These are phyloP conservation scores for Chionographis japonica DNA, from an alignment of 106 monocot species.

Conservation along the genomic window DNA sequence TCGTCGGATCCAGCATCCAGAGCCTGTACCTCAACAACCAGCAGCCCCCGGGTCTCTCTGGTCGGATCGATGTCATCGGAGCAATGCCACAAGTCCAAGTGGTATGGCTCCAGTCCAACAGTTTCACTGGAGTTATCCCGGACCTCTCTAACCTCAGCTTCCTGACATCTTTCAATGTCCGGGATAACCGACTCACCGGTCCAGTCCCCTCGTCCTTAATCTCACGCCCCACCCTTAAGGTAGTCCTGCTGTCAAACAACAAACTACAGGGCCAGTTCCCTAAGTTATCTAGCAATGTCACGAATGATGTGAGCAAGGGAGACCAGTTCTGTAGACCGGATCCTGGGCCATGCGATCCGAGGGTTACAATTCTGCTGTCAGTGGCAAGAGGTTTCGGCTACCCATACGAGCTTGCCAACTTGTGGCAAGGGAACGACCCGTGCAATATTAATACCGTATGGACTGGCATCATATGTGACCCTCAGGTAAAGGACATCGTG, in stretches of 20 bases:
- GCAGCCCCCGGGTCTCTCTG: constrained; percentile 38
- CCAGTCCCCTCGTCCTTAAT: constrained; percentile 47
- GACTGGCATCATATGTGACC: constrained; percentile 50
- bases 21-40: constrained; percentile 61
- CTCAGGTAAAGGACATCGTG: constrained; percentile 27
- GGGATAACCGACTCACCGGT: constrained; percentile 77
- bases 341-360: constrained; percentile 48
- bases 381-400: constrained; percentile 74
- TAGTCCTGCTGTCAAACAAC: constrained; percentile 65
- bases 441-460: constrained; percentile 52
- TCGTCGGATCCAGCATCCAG: constrained; percentile 28
- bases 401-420: constrained; percentile 36
- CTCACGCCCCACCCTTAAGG: constrained; percentile 16
- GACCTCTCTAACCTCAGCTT: constrained; percentile 59
- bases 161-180: constrained; percentile 45
- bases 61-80: constrained; percentile 59
- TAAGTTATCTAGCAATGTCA: constrained; percentile 16
- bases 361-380: constrained; percentile 41
- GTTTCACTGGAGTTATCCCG: constrained; percentile 75
- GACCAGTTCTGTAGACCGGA: constrained; percentile 52
- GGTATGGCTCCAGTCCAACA: constrained; percentile 74
- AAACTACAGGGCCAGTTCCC: constrained; percentile 76
- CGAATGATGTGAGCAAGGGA: constrained; percentile 35
- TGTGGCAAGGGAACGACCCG: constrained; percentile 78
- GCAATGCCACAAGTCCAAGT: constrained; percentile 38